These are phyloP conservation scores for Verticillium albo-atrum DNA, from an alignment of 2,329 filamentous ascomycete genomes.

Conservation along the genomic window DNA sequence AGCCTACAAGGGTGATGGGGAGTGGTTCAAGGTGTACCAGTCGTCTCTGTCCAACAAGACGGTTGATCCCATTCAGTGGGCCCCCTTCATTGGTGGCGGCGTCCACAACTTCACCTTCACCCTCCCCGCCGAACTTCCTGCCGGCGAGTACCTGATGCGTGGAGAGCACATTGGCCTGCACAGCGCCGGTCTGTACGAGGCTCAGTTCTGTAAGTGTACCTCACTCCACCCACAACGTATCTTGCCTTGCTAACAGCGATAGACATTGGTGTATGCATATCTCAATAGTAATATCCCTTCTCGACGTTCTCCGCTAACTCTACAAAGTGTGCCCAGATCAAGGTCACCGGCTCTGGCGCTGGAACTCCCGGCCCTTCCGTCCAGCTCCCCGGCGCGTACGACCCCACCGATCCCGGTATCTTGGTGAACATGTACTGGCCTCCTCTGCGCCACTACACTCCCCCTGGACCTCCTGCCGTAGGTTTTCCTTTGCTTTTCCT, in stretches of 20 bases:
- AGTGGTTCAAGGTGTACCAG: slow-evolving; percentile 32
- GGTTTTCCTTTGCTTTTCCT: background rate
- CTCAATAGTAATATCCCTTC: too few species aligned
- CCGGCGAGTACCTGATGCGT: slow-evolving; percentile 26
- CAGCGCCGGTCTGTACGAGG: slow-evolving; percentile 21
- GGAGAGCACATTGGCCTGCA: slow-evolving; percentile 29
- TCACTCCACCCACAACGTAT: background rate
- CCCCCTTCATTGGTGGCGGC: slow-evolving; percentile 22
- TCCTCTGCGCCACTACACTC: slow-evolving; percentile 20
- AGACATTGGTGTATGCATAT: slow-evolving; percentile 27
- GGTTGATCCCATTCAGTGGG: slow-evolving; percentile 24
- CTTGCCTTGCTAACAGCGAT: slow-evolving; percentile 17
- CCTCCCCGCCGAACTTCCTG: slow-evolving; percentile 20
- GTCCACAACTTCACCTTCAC: slow-evolving; percentile 29
- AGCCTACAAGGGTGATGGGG: slow-evolving; percentile 24
- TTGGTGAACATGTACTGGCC: slow-evolving; percentile 28
- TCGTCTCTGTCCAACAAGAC: slow-evolving; percentile 22
- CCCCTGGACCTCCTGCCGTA: slow-evolving; percentile 21
- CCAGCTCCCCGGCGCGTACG: slow-evolving; percentile 26
- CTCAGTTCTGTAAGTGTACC: slow-evolving; percentile 24
- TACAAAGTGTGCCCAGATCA: slow-evolving; percentile 25
- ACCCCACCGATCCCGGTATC: slow-evolving; percentile 22
- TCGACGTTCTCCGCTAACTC: slow-evolving; percentile 18
- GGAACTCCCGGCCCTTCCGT: slow-evolving; percentile 24
- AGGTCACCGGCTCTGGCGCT: slow-evolving; percentile 17